A percentile compares a stretch with the other conserved stretches of the same genome.
Evolutionary conservation across 305 asterid genomes (phyloP).

Genomic region (Lippia alba): DNA sequence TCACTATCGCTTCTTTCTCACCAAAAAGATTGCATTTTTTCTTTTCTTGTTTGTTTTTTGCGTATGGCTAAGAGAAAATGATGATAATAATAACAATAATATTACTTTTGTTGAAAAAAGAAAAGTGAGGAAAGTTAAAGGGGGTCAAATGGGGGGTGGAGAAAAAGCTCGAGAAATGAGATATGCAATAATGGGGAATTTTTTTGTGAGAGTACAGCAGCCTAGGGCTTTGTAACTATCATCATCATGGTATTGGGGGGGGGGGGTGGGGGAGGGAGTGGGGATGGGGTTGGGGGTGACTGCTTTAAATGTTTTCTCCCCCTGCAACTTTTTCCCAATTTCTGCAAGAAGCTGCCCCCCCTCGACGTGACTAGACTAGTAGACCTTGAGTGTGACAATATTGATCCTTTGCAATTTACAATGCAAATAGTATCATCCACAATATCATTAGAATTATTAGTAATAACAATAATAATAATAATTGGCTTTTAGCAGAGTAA

Average conservation of each 20-base stretch:
- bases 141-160: background rate
- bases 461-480: too few species aligned
- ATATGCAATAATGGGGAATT: conserved; percentile 35
- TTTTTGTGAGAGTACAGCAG: conserved; percentile 30
- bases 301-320: conserved; percentile 28
- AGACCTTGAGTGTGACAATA: conserved; percentile 43
- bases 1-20: conserved; percentile 19
- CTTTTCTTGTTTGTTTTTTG: background rate
- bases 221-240: conserved; percentile 55
- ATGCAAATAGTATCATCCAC: background rate
- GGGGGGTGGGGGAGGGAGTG: background rate
- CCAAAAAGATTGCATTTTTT: background rate
- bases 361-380: conserved; percentile 61
- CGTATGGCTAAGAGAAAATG: background rate
- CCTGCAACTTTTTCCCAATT: conserved; percentile 44
- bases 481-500: too few species aligned
- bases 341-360: conserved; percentile 51
- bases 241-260: conserved; percentile 38
- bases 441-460: too few species aligned
- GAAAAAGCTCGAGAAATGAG: background rate
- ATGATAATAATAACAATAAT: background rate
- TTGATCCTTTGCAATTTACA: conserved; percentile 20
- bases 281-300: conserved; percentile 29
- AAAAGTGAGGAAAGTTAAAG: background rate
- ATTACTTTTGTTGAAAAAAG: background rate